These are phyloP conservation scores for Claviceps lovelessii DNA, from an alignment of 2,329 filamentous ascomycete genomes.

Conservation along the genomic window DNA sequence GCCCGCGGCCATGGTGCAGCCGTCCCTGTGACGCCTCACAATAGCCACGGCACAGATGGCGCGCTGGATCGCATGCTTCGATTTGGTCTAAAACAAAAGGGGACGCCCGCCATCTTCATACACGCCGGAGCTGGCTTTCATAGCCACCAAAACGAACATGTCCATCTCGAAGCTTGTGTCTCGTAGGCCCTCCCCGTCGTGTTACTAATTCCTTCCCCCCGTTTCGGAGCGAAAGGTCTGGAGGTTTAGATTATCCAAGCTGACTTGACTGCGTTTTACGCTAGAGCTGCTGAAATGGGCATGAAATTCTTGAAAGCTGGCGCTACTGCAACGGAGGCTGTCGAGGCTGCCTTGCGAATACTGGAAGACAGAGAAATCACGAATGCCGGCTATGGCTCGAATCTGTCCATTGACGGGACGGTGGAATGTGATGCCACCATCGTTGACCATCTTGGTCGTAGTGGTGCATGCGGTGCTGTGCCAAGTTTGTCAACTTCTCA, in stretches of 20 bases:
- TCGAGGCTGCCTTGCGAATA: conserved; percentile 74
- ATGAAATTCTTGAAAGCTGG: conserved; percentile 73
- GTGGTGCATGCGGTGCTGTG: conserved; percentile 84
- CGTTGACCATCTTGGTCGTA: conserved; percentile 79
- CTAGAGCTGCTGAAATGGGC: conserved; percentile 65
- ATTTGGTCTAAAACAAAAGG: conserved; percentile 19
- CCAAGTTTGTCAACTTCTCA: conserved; percentile 47
- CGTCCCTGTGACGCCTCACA: conserved; percentile 31
- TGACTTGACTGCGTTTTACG: conserved; percentile 1
- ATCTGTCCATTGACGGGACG: conserved; percentile 74
- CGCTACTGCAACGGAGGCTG: conserved; percentile 69
- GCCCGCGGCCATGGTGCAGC: conserved; percentile 6
- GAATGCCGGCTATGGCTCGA: conserved; percentile 92
- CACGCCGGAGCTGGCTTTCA: conserved; percentile 94
- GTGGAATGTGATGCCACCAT: conserved; percentile 94
- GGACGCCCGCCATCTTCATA: conserved; percentile 68
- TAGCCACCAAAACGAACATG: conserved; percentile 68
- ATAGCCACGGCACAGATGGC: conserved; percentile 30
- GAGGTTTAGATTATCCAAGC: too few relatives aligned
- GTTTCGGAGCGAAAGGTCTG: background rate
- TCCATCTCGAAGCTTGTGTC: conserved; percentile 75
- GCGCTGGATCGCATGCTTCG: conserved; percentile 26
- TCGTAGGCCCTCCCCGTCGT: conserved; percentile 44
- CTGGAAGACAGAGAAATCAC: conserved; percentile 93
- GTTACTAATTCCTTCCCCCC: background rate